A percentile compares a stretch with the other conserved stretches of the same genome.
Conservation (phyloP, 2,329 filamentous ascomycete species). For the Neofusicoccum kwambonambiense region DNA sequence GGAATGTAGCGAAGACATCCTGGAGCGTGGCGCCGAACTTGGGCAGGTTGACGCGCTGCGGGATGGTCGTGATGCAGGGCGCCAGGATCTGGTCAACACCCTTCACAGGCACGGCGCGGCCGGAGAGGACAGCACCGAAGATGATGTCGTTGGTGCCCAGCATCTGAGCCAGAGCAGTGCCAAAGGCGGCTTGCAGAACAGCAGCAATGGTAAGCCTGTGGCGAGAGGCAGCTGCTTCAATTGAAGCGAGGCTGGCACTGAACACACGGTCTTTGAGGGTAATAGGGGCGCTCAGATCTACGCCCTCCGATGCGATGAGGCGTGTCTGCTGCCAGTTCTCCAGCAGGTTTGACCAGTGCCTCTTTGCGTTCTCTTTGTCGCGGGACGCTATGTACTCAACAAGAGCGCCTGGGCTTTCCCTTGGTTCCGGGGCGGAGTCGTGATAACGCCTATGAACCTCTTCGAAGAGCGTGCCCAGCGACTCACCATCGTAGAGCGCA, state of each 20-base stretch:
- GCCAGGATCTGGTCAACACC: constrained; percentile 33
- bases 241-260: constrained; percentile 24
- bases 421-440: constrained; percentile 12
- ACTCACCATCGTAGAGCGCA: constrained; percentile 38
- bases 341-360: constrained; percentile 29
- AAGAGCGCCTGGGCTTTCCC: constrained; percentile 27
- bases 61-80: constrained; percentile 40
- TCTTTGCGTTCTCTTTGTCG: constrained; percentile 26
- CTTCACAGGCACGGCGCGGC: constrained; percentile 31
- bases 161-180: constrained; percentile 33
- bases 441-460: constrained; percentile 32
- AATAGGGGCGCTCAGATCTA: background rate
- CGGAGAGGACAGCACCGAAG: constrained; percentile 36
- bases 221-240: constrained; percentile 28
- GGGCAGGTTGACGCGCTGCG: constrained; percentile 31
- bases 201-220: constrained; percentile 33
- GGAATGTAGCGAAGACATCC: constrained; percentile 26
- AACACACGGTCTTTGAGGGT: constrained; percentile 14
- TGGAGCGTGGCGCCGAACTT: constrained; percentile 23
- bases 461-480: constrained; percentile 34
- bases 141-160: constrained; percentile 30
- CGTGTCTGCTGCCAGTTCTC: constrained; percentile 32
- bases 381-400: constrained; percentile 30
- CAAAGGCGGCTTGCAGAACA: constrained; percentile 35
- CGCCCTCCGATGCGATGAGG: constrained; percentile 38